Evolutionary conservation across 1,284 basidiomycete species (phyloP), one percentile per base, ranked within the genome.

Genomic region (Bondarzewia mesenterica): DNA sequence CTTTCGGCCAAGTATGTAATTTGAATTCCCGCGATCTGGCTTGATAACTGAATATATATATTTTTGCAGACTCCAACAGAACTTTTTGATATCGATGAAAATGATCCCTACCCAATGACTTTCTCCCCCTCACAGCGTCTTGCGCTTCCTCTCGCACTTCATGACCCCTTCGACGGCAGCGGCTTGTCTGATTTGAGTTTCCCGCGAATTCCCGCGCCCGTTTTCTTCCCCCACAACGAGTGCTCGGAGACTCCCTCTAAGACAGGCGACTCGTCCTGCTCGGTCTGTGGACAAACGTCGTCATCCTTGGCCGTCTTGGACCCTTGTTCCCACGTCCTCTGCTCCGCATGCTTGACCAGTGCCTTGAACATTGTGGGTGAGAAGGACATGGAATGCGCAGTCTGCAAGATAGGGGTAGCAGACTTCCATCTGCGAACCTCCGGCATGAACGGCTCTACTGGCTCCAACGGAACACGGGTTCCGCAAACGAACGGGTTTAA

Each of bases 281-380:
- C 78, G 21, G 72, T 81, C 18, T 79, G 80, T 53, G 71, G 70
- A 60, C 58, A 67, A 60, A 50, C 64, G 53, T 58, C 70, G 56
- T 57, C 74, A 60, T 55, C 65, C 20, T 71, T 87, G 32, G 85
- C 85, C 1, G 68, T 85, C 52, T 71, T 90, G 16, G 71, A 75
- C 21, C 87, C 87, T 1, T 90, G 87, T 63, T 62, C 65, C 7
- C 87, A 90, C 59, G 73, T 82, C 2, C 68, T 89, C 3, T 90
- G 87, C 60, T 84, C 85, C 2, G 74, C 75, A 5, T 90, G 88
- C 59, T 70, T 90, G 48, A 89, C 88, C 1, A 87, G 85, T 47
- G 83, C 85, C 4, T 69, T 90, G 47, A 89, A 90, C 56, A 89
- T 89, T 48, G 86, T 89, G 20, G 86, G 86, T 7, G 87, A 89